Evolutionary conservation across 108 stramenopile species (phyloP).

Genomic region (Cyclostephanos invisitatus): DNA sequence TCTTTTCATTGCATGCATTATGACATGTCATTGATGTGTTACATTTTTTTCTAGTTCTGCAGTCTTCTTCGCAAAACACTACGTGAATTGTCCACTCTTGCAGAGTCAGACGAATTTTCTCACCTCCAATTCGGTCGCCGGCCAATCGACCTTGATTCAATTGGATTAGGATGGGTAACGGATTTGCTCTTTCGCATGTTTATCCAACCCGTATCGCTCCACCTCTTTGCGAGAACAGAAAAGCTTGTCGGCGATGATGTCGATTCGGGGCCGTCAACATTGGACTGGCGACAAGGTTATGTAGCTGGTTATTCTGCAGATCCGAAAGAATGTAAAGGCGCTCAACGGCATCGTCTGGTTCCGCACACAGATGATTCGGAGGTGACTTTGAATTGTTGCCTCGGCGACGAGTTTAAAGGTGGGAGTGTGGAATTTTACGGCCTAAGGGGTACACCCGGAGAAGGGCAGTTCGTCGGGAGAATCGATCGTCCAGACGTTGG

Average conservation of each 20-base stretch:
- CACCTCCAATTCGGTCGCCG: conserved; percentile 36
- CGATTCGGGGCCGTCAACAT: conserved; percentile 4
- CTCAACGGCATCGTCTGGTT: conserved; percentile 69
- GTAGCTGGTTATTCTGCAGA: conserved; percentile 70
- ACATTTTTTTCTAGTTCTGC: conserved; percentile 10
- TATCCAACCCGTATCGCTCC: conserved; percentile 61
- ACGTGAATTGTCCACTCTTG: conserved; percentile 19
- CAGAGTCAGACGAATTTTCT: conserved; percentile 35
- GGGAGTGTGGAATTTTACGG: conserved; percentile 73
- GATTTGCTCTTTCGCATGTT: conserved; percentile 73
- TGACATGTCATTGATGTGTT: conserved; percentile 26
- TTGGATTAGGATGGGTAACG: conserved; percentile 78
- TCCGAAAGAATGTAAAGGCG: conserved; percentile 45
- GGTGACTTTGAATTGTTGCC: conserved; percentile 78
- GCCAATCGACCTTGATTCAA: conserved; percentile 63
- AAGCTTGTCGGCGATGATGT: conserved; percentile 27
- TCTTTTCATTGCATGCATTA: background rate
- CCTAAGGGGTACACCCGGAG: conserved; percentile 61
- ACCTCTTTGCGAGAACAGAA: conserved; percentile 63
- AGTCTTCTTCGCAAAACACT: conserved; percentile 33
- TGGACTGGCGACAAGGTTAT: conserved; percentile 86
- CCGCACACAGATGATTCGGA: conserved; percentile 87
- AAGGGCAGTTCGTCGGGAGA: conserved; percentile 54
- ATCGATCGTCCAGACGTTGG: conserved; percentile 59
- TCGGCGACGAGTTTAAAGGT: conserved; percentile 72